A percentile compares a stretch with the other conserved stretches of the same genome.
Evolutionary conservation across 2,329 filamentous ascomycete genomes (phyloP).

Genomic region (Didymella exigua): DNA sequence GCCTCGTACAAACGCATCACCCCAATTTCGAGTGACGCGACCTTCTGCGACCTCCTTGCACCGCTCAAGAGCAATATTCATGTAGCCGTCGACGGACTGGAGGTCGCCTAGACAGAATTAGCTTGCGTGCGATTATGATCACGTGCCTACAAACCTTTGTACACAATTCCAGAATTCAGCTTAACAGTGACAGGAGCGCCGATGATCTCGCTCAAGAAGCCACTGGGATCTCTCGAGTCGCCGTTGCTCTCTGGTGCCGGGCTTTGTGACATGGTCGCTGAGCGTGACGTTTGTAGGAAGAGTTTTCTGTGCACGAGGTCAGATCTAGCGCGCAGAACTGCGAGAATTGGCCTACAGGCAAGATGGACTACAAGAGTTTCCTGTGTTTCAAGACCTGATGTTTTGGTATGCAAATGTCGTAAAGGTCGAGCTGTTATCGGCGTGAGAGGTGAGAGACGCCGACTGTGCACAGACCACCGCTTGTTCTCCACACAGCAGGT

Average conservation of each 20-base stretch:
- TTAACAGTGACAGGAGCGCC: conserved; percentile 94
- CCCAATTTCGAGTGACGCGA: conserved; percentile 79
- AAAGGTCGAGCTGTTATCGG: neutral
- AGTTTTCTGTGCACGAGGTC: neutral
- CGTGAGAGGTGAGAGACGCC: neutral
- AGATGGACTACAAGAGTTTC: neutral
- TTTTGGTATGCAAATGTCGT: neutral
- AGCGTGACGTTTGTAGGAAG: conserved; percentile 2
- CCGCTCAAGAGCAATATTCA: conserved; percentile 99
- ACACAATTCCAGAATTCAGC: conserved; percentile 97
- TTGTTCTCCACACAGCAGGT: conserved; percentile 3
- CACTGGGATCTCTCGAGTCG: conserved; percentile 89
- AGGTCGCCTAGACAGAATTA: conserved; percentile 72
- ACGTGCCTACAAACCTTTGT: conserved; percentile 71
- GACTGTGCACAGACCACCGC: conserved; percentile 30
- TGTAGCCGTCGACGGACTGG: conserved; percentile 97
- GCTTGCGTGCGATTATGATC: neutral
- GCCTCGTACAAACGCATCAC: conserved; percentile 92
- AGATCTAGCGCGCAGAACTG: neutral
- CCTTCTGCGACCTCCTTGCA: conserved; percentile 91
- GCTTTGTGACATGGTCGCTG: conserved; percentile 48
- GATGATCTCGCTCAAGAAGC: conserved; percentile 93
- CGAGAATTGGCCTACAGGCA: neutral
- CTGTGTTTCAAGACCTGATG: neutral
- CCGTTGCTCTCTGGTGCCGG: conserved; percentile 59